Conservation (phyloP, 345 rosid species). For the Pseudoturritis turrita region DNA sequence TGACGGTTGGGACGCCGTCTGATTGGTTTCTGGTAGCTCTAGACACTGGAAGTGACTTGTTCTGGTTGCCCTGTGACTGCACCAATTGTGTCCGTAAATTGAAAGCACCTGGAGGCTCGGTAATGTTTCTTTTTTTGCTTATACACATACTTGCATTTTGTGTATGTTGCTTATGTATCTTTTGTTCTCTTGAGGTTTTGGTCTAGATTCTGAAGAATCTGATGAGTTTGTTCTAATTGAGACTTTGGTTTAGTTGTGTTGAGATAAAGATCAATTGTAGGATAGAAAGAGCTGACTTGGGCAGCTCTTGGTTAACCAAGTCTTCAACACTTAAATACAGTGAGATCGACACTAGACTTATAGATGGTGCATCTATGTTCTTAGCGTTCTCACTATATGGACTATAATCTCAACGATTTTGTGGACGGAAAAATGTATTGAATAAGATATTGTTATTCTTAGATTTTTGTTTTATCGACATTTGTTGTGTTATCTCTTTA, state of each 20-base stretch:
- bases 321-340: background rate
- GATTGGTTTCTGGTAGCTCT: slow-evolving; percentile 73
- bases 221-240: background rate
- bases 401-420: background rate
- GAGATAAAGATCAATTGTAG: background rate
- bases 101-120: slow-evolving; percentile 37
- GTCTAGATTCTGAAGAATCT: background rate
- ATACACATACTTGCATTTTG: background rate
- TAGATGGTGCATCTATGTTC: background rate
- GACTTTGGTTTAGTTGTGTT: background rate
- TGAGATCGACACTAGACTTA: background rate
- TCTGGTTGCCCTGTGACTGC: slow-evolving; percentile 97
- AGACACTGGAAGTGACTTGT: slow-evolving; percentile 92
- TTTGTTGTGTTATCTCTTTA: background rate
- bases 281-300: too few species aligned
- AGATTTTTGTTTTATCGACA: background rate
- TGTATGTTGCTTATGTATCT: background rate
- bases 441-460: background rate
- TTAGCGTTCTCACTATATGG: background rate
- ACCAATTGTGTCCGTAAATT: slow-evolving; percentile 46
- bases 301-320: slow-evolving; percentile 3
- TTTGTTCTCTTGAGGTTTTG: background rate
- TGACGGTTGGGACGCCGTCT: slow-evolving; percentile 72
- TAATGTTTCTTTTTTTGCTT: slow-evolving; percentile 20
- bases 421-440: background rate